Percentiles rank a stretch among this genome's conserved stretches.
These are phyloP conservation scores for Inonotus hispidus DNA, from an alignment of 1,284 basidiomycete genomes.

Conservation along the genomic window DNA sequence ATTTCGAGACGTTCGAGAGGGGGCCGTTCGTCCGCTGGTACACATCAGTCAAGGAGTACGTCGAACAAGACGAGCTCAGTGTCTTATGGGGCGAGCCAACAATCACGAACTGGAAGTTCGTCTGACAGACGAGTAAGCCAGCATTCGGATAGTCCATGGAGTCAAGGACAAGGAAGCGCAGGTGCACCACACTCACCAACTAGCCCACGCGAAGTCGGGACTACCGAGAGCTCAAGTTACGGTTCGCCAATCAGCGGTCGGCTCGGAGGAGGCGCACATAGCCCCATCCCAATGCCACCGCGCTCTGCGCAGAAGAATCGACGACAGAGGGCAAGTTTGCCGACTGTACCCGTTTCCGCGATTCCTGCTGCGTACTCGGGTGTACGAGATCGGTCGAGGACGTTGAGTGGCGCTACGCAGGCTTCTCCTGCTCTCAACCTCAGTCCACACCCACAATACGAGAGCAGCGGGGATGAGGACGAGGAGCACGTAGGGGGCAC, in stretches of 20 bases:
- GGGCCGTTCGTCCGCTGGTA: slow-evolving; percentile 37
- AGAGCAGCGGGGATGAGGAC: slow-evolving; percentile 30
- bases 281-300: slow-evolving; percentile 66
- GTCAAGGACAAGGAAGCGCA: slow-evolving; percentile 6
- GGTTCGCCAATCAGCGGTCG: slow-evolving; percentile 29
- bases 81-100: slow-evolving; percentile 20
- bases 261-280: slow-evolving; percentile 23
- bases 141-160: slow-evolving; percentile 10
- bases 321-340: slow-evolving; percentile 5
- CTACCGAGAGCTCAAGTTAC: slow-evolving; percentile 10
- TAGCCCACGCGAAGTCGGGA: slow-evolving; percentile 19
- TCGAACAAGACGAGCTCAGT: slow-evolving; percentile 22
- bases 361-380: background rate
- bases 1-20: slow-evolving; percentile 27
- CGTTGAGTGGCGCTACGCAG: slow-evolving; percentile 12
- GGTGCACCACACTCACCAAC: slow-evolving; percentile 16
- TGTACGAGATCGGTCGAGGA: slow-evolving; percentile 15
- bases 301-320: slow-evolving; percentile 37
- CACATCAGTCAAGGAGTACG: slow-evolving; percentile 9
- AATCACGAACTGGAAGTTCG: slow-evolving; percentile 19
- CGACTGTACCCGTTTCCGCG: slow-evolving; percentile 18
- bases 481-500: slow-evolving; percentile 26
- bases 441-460: slow-evolving; percentile 24
- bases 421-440: slow-evolving; percentile 6
- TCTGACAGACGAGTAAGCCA: slow-evolving; percentile 10